Evolutionary conservation across 1,284 basidiomycete species (phyloP).

Genomic region (Quambalaria eucalypti): DNA sequence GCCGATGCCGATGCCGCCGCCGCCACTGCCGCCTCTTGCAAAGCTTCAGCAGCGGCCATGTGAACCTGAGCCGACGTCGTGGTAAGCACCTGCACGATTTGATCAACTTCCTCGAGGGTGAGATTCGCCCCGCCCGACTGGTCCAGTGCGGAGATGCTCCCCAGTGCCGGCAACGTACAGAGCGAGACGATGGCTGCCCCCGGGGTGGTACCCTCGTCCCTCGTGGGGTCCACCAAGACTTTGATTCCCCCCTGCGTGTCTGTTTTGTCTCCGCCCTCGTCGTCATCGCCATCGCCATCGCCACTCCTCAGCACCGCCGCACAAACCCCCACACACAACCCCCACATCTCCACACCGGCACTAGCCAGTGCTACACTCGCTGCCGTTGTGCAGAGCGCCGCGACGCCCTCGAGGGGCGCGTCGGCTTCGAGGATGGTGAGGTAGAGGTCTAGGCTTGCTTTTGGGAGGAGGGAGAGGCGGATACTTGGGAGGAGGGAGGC

Average conservation of each 20-base stretch:
- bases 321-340: conserved; percentile 68
- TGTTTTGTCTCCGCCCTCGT: conserved; percentile 45
- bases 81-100: neutral
- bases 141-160: conserved; percentile 64
- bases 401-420: conserved; percentile 17
- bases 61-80: neutral
- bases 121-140: neutral
- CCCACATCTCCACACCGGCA: conserved; percentile 77
- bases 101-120: neutral
- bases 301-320: conserved; percentile 53
- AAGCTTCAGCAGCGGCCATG: neutral
- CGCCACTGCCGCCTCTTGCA: neutral
- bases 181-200: conserved; percentile 61
- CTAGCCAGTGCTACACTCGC: conserved; percentile 81
- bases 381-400: conserved; percentile 60
- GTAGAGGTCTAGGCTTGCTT: conserved; percentile 85
- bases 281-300: conserved; percentile 1
- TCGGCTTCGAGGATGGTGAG: conserved; percentile 84
- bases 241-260: neutral
- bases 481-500: conserved; percentile 79
- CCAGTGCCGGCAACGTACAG: conserved; percentile 80
- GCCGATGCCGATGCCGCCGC: too few species aligned
- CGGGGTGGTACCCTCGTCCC: conserved; percentile 56
- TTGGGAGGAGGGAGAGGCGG: conserved; percentile 79
- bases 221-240: conserved; percentile 69